These are phyloP conservation scores for Cutaneotrichosporon cavernicola DNA, from an alignment of 1,284 basidiomycete genomes.

Conservation along the genomic window DNA sequence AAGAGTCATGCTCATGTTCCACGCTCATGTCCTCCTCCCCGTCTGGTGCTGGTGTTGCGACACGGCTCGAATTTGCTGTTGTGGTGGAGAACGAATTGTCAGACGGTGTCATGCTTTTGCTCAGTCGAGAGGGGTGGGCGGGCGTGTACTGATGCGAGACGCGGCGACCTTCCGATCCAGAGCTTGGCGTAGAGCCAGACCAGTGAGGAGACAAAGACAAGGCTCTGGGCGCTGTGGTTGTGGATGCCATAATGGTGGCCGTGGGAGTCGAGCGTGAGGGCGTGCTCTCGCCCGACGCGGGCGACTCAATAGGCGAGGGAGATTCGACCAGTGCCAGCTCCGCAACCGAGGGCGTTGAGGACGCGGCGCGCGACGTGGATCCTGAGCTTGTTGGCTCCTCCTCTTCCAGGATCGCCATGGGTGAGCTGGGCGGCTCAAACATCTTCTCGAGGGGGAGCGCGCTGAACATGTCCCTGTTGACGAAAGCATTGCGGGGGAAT, in stretches of 20 bases:
- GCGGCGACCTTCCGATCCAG: slow-evolving; percentile 22
- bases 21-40: slow-evolving; percentile 13
- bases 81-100: slow-evolving; percentile 30
- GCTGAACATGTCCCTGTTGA: slow-evolving; percentile 73
- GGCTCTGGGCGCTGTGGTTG: slow-evolving; percentile 7
- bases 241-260: neutral
- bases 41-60: slow-evolving; percentile 6
- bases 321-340: neutral
- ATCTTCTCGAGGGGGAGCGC: slow-evolving; percentile 78
- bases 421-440: slow-evolving; percentile 66
- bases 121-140: slow-evolving; percentile 45
- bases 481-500: slow-evolving; percentile 42
- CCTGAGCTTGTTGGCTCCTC: neutral
- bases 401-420: neutral
- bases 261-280: neutral
- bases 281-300: neutral
- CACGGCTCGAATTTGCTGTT: slow-evolving; percentile 13
- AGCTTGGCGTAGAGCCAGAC: slow-evolving; percentile 12
- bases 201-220: neutral
- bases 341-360: neutral
- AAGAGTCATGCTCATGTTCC: slow-evolving; percentile 13
- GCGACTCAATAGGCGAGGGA: neutral
- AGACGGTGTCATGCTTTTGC: slow-evolving; percentile 51
- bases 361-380: neutral
- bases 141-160: slow-evolving; percentile 50